A percentile compares a stretch with the other conserved stretches of the same genome.
These are phyloP conservation scores for Ramaria sp. DNA, from an alignment of 768 basidiomycete species.

Conservation along the genomic window DNA sequence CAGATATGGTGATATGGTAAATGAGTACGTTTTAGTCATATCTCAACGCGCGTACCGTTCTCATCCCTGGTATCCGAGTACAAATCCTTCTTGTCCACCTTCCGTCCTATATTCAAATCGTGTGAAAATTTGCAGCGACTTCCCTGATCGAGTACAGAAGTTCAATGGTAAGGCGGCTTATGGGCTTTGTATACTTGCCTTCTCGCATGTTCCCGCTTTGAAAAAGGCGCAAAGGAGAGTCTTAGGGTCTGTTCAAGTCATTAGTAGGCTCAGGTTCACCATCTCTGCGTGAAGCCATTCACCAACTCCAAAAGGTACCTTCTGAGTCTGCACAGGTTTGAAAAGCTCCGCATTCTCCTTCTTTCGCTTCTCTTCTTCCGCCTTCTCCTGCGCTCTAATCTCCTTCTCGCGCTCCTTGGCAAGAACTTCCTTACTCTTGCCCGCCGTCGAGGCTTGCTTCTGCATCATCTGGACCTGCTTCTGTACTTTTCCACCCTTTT, in stretches of 20 bases:
- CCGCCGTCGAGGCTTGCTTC: conserved; percentile 58
- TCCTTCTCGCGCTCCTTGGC: conserved; percentile 85
- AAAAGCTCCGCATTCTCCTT: conserved; percentile 82
- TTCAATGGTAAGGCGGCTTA: neutral
- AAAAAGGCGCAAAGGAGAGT: conserved; percentile 85
- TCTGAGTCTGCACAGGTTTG: conserved; percentile 72
- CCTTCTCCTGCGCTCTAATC: conserved; percentile 60
- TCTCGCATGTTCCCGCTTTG: conserved; percentile 89
- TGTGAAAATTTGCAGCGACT: conserved; percentile 91
- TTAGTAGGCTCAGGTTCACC: neutral
- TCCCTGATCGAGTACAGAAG: neutral
- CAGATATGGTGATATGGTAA: neutral
- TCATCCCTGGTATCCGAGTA: conserved; percentile 85
- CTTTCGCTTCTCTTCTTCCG: conserved; percentile 71
- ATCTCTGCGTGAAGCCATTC: conserved; percentile 9
- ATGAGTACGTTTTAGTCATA: conserved; percentile 1
- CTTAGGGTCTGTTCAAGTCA: conserved; percentile 65
- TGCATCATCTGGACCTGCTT: conserved; percentile 73
- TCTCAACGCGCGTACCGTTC: conserved; percentile 36
- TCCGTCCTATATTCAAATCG: conserved; percentile 77
- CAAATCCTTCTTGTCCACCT: conserved; percentile 91
- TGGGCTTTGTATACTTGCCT: conserved; percentile 51
- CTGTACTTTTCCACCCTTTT: conserved; percentile 92
- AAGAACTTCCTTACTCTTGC: conserved; percentile 70
- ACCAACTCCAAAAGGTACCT: conserved; percentile 82